A percentile compares a stretch with the other conserved stretches of the same genome.
Evolutionary conservation across 192 early-diverging fungal species (phyloP).

Genomic region (Gamsiella multidivaricata): DNA sequence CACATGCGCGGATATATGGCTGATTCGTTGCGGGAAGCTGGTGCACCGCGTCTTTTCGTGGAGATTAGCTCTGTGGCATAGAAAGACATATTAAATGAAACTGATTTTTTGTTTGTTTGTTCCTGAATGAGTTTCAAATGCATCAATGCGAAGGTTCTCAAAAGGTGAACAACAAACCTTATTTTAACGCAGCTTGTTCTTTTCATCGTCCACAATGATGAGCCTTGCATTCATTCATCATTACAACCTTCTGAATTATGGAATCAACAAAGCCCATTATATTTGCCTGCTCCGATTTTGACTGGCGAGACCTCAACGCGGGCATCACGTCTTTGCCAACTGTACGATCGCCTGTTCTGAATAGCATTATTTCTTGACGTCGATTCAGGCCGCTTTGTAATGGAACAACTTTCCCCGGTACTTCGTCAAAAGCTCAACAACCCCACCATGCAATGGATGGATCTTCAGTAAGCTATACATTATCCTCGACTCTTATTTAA

Average conservation of each 20-base stretch:
- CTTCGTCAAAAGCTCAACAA: slow-evolving; percentile 28
- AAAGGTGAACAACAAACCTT: too few relatives aligned
- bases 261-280: too few relatives aligned
- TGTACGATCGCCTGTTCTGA: background rate
- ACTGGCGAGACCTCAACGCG: slow-evolving; percentile 21
- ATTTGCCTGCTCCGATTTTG: slow-evolving; percentile 54
- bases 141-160: too few relatives aligned
- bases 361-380: slow-evolving; percentile 26
- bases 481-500: too few relatives aligned
- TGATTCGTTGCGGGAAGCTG: slow-evolving; percentile 1
- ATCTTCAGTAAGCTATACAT: slow-evolving; percentile 36
- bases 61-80: too few relatives aligned
- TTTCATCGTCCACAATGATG: too few relatives aligned
- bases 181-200: too few relatives aligned
- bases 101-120: too few relatives aligned
- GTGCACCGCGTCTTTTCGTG: slow-evolving; percentile 15
- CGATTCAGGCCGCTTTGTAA: slow-evolving; percentile 47
- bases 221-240: too few relatives aligned
- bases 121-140: too few relatives aligned
- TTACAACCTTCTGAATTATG: too few relatives aligned
- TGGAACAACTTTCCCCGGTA: slow-evolving; percentile 27
- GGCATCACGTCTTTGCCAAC: background rate
- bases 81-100: too few relatives aligned
- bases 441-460: slow-evolving; percentile 45
- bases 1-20: background rate